These are phyloP conservation scores for Cavenderia fasciculata DNA, from an alignment of 78 protist genomes.

Conservation along the genomic window DNA sequence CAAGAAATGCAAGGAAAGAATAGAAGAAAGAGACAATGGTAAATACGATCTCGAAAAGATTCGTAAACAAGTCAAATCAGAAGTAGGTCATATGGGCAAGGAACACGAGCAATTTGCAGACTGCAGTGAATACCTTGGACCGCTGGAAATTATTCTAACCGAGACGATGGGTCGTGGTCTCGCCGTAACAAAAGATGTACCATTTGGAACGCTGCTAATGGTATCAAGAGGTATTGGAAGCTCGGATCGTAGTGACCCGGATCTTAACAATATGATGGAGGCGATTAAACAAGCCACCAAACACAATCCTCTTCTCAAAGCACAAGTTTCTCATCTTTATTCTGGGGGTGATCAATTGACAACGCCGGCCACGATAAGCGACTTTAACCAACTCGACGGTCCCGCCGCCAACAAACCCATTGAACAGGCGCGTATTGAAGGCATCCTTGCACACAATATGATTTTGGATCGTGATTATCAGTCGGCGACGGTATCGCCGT, in stretches of 20 bases:
- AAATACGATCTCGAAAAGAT: background rate
- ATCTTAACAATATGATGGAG: background rate
- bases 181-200: slow-evolving; percentile 5
- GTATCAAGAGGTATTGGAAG: slow-evolving; percentile 13
- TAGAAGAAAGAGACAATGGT: background rate
- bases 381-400: too few species aligned
- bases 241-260: background rate
- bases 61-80: background rate
- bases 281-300: background rate
- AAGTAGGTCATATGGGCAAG: too few species aligned
- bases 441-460: background rate
- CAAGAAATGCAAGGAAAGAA: background rate
- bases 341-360: too few species aligned
- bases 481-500: background rate
- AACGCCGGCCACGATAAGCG: too few species aligned
- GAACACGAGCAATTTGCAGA: too few species aligned
- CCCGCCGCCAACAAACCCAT: too few species aligned
- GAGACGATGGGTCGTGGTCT: slow-evolving; percentile 21
- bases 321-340: background rate
- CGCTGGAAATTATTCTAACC: background rate
- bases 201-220: background rate
- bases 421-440: background rate
- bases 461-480: background rate
- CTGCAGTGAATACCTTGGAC: slow-evolving; percentile 38
- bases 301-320: background rate